These are phyloP conservation scores for Francoa sonchifolia DNA, from an alignment of 441 rosid genomes.

Conservation along the genomic window DNA sequence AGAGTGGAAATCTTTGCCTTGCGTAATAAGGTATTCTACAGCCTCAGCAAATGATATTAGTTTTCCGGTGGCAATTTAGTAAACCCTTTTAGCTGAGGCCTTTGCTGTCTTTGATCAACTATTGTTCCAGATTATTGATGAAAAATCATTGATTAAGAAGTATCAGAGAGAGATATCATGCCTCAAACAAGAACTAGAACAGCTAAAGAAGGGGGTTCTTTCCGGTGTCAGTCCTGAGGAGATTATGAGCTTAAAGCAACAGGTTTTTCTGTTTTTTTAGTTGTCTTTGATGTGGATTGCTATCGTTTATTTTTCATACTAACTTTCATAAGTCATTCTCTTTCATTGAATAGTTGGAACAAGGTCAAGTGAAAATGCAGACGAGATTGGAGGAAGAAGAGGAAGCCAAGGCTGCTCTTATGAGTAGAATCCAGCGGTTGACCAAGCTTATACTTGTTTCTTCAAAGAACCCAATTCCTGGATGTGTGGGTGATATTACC, in stretches of 20 bases:
- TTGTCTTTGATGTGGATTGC: not conserved
- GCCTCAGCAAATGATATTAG: slow-evolving; percentile 2
- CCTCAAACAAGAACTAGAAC: slow-evolving; percentile 88
- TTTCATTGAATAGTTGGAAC: slow-evolving; percentile 57
- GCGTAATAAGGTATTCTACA: slow-evolving; percentile 71
- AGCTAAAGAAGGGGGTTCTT: slow-evolving; percentile 65
- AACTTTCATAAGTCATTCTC: slow-evolving; percentile 4
- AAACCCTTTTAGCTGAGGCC: slow-evolving; percentile 10
- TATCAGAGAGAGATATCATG: slow-evolving; percentile 88
- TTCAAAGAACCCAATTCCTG: slow-evolving; percentile 74
- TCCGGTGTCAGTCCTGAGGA: slow-evolving; percentile 90
- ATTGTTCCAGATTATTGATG: slow-evolving; percentile 76
- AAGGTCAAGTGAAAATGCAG: slow-evolving; percentile 99
- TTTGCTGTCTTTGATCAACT: slow-evolving; percentile 11
- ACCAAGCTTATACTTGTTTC: slow-evolving; percentile 98
- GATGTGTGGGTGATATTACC: slow-evolving; percentile 46
- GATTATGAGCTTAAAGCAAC: slow-evolving; percentile 72
- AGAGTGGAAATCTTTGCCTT: slow-evolving; percentile 94
- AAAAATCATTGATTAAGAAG: slow-evolving; percentile 93
- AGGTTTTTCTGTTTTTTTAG: slow-evolving; percentile 34
- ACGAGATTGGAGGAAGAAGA: slow-evolving; percentile 99
- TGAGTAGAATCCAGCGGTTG: slow-evolving; percentile 97
- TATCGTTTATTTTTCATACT: not conserved
- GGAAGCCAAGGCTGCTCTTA: slow-evolving; percentile 98
- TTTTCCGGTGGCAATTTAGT: not conserved